These are phyloP conservation scores for Graphilbum fragrans DNA, from an alignment of 2,329 filamentous ascomycete species.

Conservation along the genomic window DNA sequence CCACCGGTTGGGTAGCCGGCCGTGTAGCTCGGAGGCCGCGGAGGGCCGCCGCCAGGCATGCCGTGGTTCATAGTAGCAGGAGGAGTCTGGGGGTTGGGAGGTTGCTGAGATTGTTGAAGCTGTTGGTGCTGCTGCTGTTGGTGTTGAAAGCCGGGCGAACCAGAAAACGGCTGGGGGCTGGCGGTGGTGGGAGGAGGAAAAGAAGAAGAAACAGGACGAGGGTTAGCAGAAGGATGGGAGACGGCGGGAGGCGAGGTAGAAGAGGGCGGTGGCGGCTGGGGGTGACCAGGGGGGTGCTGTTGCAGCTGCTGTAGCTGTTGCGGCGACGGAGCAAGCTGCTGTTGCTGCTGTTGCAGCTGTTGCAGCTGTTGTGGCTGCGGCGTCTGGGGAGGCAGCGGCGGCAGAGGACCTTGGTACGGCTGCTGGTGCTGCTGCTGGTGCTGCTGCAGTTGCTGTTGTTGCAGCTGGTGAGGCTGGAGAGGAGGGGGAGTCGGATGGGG, in stretches of 20 bases:
- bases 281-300: neutral
- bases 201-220: slow-evolving; percentile 28
- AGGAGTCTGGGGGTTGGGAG: too few relatives aligned
- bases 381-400: too few relatives aligned
- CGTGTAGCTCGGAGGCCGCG: slow-evolving; percentile 52
- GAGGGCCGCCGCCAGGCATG: slow-evolving; percentile 33
- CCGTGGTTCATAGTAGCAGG: slow-evolving; percentile 54
- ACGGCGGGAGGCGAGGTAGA: neutral
- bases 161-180: slow-evolving; percentile 1
- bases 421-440: slow-evolving; percentile 12
- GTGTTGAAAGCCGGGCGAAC: slow-evolving; percentile 4
- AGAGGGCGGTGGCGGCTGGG: slow-evolving; percentile 7
- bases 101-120: slow-evolving; percentile 26
- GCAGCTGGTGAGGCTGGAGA: slow-evolving; percentile 2
- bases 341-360: neutral
- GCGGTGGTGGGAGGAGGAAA: slow-evolving; percentile 26
- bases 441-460: neutral
- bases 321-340: too few relatives aligned
- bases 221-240: slow-evolving; percentile 9
- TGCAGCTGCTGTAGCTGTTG: neutral
- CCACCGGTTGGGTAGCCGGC: slow-evolving; percentile 36
- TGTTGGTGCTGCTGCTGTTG: slow-evolving; percentile 1
- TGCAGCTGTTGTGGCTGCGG: slow-evolving; percentile 10
- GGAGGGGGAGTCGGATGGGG: too few relatives aligned
- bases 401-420: slow-evolving; percentile 14